Base-by-base conservation (phyloP, 179 eudicot genomes). In the Nepenthes alata region DNA sequence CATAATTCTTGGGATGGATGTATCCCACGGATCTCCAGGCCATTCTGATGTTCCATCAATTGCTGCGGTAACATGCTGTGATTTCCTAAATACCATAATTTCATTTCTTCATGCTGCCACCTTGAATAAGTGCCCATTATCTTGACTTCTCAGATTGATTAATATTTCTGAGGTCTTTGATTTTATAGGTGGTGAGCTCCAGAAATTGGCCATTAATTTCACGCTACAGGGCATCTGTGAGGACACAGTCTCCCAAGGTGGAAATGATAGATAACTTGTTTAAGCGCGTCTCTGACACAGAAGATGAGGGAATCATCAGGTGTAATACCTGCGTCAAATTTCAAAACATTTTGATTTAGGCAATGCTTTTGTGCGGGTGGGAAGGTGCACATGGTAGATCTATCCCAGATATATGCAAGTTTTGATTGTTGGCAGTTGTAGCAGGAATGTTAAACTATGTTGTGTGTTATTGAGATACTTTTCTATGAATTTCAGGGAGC, bases 221-320 rank as follows among this genome's bases (percentile, higher is more conserved):
- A 8, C 77, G 83, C 0, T 88, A 85, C 60, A 74, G 89, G 67
- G 93, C 96, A 10, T 83, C 76, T 6, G 87, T 88, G 2, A 87
- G 96, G 44, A 88, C 96, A 0, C 96, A 85, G 65, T 83, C 89
- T 12, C 85, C 93, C 10, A 85, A 81, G 66, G 83, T 85, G 5
- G 96, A 88, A 61, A 88, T 88, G 96, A 83, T 88, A 0, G 96
- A 88, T 55, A 76, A 82, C 2, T 63, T 88, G 7, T 88, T 62
- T 53, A 85, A 85, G 69, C 83, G 74, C 5, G 80, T 79, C 41
- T 83, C 91, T 6, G 89, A 81, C 48, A 76, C 71, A 6, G 87
- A 85, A 1, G 96, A 88, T 71, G 84, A 88, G 5, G 96, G 96
- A 25, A 88, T 88, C 8, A 76, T 88, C 13, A 81, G 91, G 96